These are phyloP conservation scores for Populus davidiana DNA, from an alignment of 345 rosid species.

Conservation along the genomic window DNA sequence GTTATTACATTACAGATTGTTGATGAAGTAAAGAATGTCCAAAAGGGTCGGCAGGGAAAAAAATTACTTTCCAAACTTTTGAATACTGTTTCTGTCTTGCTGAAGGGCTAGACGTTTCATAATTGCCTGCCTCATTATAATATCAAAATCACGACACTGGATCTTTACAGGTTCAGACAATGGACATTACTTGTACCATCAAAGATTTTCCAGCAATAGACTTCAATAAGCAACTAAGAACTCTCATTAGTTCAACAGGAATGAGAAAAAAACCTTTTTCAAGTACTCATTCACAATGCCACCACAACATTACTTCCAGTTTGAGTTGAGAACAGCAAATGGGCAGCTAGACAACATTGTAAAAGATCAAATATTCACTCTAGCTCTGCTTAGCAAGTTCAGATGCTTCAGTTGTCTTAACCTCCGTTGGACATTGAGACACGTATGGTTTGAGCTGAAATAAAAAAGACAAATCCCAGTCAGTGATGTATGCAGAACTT, in stretches of 20 bases:
- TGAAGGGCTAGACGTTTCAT: neutral
- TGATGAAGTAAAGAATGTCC: too few species aligned
- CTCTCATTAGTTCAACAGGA: neutral
- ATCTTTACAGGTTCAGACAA: neutral
- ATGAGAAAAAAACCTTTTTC: neutral
- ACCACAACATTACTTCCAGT: neutral
- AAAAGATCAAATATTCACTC: neutral
- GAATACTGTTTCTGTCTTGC: neutral
- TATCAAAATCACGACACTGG: neutral
- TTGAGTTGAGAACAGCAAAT: neutral
- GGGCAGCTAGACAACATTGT: neutral
- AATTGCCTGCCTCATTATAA: neutral
- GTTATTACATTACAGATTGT: too few species aligned
- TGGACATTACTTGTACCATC: neutral
- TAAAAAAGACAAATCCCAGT: conserved; percentile 3
- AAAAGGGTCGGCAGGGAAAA: too few species aligned
- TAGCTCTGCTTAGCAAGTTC: conserved; percentile 34
- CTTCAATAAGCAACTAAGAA: neutral
- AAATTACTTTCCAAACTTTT: too few species aligned
- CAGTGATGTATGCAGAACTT: neutral
- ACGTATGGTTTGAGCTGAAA: conserved; percentile 68
- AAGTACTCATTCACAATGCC: neutral
- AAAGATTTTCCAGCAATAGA: neutral
- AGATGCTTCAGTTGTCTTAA: conserved; percentile 43
- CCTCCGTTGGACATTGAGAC: conserved; percentile 45